A percentile compares a stretch with the other conserved stretches of the same genome.
These are phyloP conservation scores for Clausena lansium DNA, from an alignment of 345 rosid species.

Conservation along the genomic window DNA sequence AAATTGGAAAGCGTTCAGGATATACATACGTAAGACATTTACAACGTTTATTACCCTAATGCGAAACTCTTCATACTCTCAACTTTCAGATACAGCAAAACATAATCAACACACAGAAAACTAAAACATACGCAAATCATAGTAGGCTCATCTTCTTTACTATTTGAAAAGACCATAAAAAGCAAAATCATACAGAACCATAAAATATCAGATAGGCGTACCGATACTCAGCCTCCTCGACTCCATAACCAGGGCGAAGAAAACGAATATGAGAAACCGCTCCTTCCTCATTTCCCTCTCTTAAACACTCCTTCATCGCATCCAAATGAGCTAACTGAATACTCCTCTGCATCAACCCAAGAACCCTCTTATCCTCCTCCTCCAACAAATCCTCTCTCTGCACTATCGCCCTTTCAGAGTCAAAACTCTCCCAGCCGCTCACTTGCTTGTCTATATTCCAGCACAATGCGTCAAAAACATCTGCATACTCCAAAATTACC, in stretches of 20 bases:
- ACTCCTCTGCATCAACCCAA: slow-evolving; percentile 49
- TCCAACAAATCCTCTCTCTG: slow-evolving; percentile 35
- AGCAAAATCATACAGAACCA: background rate
- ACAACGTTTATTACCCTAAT: background rate
- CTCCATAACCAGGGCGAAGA: slow-evolving; percentile 67
- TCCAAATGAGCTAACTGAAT: slow-evolving; percentile 80
- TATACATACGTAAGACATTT: background rate
- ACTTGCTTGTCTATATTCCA: slow-evolving; percentile 67
- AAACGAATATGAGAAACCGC: slow-evolving; percentile 58
- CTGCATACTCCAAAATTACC: slow-evolving; percentile 55
- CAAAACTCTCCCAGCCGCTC: slow-evolving; percentile 41
- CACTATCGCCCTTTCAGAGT: slow-evolving; percentile 43
- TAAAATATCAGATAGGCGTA: slow-evolving; percentile 27
- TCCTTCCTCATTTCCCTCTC: slow-evolving; percentile 50
- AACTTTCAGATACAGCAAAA: slow-evolving; percentile 1
- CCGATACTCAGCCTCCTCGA: slow-evolving; percentile 69
- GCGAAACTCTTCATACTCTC: background rate
- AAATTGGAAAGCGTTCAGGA: background rate
- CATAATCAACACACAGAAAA: background rate
- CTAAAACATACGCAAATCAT: background rate
- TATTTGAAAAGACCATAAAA: background rate
- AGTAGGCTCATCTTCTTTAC: background rate
- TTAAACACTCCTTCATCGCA: slow-evolving; percentile 46
- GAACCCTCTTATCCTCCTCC: slow-evolving; percentile 46
- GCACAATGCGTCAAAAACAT: slow-evolving; percentile 67